A percentile compares a stretch with the other conserved stretches of the same genome.
Conservation (phyloP, 345 rosid genomes). For the Erucastrum elatum region DNA sequence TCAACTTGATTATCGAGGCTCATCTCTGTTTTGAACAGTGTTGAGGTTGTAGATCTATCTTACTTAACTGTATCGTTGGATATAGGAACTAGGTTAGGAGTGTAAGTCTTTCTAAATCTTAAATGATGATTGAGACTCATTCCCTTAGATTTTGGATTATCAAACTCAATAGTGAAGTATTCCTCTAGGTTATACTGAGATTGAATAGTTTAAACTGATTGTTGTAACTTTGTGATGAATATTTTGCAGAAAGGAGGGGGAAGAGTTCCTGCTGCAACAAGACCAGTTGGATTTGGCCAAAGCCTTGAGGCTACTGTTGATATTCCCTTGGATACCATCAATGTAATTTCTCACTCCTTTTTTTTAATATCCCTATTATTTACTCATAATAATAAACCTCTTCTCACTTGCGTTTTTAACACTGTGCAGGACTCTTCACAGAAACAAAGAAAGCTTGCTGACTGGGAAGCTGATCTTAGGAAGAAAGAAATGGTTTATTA, state of each 20-base stretch:
- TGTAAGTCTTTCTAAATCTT: neutral
- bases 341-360: slow-evolving; percentile 43
- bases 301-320: slow-evolving; percentile 81
- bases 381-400: neutral
- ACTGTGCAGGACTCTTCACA: slow-evolving; percentile 56
- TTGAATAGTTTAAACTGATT: slow-evolving; percentile 3
- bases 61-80: slow-evolving; percentile 18
- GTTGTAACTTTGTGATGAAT: neutral
- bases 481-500: slow-evolving; percentile 69
- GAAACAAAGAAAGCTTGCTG: slow-evolving; percentile 73
- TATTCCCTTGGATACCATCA: slow-evolving; percentile 79
- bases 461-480: slow-evolving; percentile 94
- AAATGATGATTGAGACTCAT: neutral
- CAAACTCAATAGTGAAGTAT: neutral
- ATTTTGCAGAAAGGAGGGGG: slow-evolving; percentile 70
- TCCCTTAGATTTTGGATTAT: neutral
- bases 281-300: slow-evolving; percentile 64
- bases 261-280: slow-evolving; percentile 60
- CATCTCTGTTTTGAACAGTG: too few relatives aligned
- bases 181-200: neutral
- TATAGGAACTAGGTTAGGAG: slow-evolving; percentile 8
- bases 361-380: neutral
- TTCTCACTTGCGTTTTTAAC: neutral
- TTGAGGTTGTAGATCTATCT: too few relatives aligned
- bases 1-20: too few relatives aligned